phyloP scores from a whole-genome alignment of 179 eudicot species.

The Vitellaria paradoxa region DNA sequence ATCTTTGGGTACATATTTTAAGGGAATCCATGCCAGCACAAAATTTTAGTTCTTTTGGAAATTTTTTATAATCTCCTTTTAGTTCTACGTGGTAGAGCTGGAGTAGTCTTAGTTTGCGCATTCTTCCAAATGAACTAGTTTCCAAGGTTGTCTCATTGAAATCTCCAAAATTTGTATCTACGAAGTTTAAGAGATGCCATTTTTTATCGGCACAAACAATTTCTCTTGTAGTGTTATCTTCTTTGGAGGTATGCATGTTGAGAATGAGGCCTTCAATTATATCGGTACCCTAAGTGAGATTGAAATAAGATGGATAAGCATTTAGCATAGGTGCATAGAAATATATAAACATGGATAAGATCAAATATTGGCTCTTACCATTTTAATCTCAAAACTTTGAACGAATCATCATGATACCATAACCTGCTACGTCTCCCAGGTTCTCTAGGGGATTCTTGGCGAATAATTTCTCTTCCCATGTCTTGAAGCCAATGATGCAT shows the following conservation, averaged over 20 bases:
- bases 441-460: background rate
- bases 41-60: conserved; percentile 5
- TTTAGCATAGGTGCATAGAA: background rate
- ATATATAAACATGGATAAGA: background rate
- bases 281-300: background rate
- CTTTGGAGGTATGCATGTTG: background rate
- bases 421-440: conserved; percentile 7
- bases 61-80: background rate
- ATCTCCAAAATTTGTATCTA: background rate
- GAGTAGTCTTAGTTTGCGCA: conserved; percentile 13
- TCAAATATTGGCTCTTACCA: background rate
- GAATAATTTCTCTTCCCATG: conserved; percentile 19
- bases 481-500: conserved; percentile 22
- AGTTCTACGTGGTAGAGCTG: background rate
- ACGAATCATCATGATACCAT: conserved; percentile 3
- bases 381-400: background rate
- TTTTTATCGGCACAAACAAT: background rate
- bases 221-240: background rate
- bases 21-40: conserved; percentile 13
- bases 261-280: background rate
- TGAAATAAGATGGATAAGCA: too few relatives aligned
- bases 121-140: conserved; percentile 2
- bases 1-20: conserved; percentile 5
- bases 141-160: background rate
- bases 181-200: background rate